Percentiles rank a stretch among this genome's conserved stretches.
These are phyloP conservation scores for Neobulgaria alba DNA, from an alignment of 2,329 filamentous ascomycete species.

Conservation along the genomic window DNA sequence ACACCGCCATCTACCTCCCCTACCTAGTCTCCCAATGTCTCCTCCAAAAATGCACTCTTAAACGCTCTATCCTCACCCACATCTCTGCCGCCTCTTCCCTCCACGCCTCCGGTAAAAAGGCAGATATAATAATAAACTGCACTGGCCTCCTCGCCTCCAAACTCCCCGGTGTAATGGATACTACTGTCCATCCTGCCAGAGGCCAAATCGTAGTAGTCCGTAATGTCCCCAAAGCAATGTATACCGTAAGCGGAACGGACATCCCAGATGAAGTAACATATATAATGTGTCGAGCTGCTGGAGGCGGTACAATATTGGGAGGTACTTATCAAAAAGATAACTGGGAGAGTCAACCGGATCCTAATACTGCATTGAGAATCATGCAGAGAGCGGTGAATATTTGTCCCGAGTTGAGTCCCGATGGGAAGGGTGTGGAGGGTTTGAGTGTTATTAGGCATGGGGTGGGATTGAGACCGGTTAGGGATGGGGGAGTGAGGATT, in stretches of 20 bases:
- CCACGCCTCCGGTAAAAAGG: slow-evolving; percentile 48
- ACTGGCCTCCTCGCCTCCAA: slow-evolving; percentile 68
- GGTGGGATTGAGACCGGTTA: slow-evolving; percentile 56
- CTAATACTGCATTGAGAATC: slow-evolving; percentile 54
- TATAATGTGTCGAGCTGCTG: slow-evolving; percentile 58
- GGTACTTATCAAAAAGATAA: slow-evolving; percentile 57
- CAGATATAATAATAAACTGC: slow-evolving; percentile 73
- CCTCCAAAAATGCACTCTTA: slow-evolving; percentile 60
- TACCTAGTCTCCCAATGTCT: slow-evolving; percentile 78
- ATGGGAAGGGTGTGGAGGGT: slow-evolving; percentile 51
- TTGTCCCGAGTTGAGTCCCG: slow-evolving; percentile 44
- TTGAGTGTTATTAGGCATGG: slow-evolving; percentile 58
- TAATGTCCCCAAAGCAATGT: slow-evolving; percentile 55
- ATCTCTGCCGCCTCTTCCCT: slow-evolving; percentile 58
- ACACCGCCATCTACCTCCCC: slow-evolving; percentile 77
- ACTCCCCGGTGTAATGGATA: slow-evolving; percentile 75
- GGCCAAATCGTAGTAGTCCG: slow-evolving; percentile 68
- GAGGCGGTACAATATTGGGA: slow-evolving; percentile 59
- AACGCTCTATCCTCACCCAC: slow-evolving; percentile 57
- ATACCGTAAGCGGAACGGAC: slow-evolving; percentile 51
- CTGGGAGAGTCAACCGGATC: slow-evolving; percentile 56
- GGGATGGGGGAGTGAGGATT: slow-evolving; percentile 51
- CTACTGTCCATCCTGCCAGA: slow-evolving; percentile 62
- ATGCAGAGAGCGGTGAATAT: slow-evolving; percentile 56
- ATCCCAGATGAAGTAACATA: slow-evolving; percentile 57